phyloP scores from a whole-genome alignment of 495 filamentous ascomycete species.

The Aspergillus nanangensis region DNA sequence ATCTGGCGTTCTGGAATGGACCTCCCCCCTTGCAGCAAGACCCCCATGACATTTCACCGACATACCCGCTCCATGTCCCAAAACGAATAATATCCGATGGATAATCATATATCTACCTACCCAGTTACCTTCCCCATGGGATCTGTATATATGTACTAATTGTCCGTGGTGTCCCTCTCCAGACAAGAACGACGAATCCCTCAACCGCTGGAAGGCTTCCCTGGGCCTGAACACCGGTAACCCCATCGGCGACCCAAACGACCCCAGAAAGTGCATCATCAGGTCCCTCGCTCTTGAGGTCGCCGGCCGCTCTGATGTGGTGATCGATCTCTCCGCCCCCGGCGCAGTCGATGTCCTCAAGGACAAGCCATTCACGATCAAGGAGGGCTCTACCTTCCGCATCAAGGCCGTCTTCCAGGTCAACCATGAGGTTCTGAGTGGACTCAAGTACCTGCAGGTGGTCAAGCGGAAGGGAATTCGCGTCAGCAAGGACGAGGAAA shows the following conservation, averaged over 20 bases:
- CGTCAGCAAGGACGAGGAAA: conserved; percentile 88
- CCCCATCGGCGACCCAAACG: conserved; percentile 63
- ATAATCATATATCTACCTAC: no score
- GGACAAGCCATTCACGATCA: conserved; percentile 90
- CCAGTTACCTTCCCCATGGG: no score
- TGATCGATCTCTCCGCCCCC: conserved; percentile 68
- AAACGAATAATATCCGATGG: no score
- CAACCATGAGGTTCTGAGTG: conserved; percentile 89
- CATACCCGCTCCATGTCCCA: conserved; percentile 1
- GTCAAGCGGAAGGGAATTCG: conserved; percentile 82
- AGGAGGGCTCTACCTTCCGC: conserved; percentile 86
- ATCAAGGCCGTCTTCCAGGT: conserved; percentile 94
- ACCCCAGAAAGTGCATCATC: conserved; percentile 84
- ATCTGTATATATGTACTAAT: no score
- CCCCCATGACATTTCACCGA: background rate
- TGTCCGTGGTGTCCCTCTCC: conserved; percentile 3
- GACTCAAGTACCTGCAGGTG: conserved; percentile 89
- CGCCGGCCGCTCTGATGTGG: conserved; percentile 71
- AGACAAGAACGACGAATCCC: conserved; percentile 79
- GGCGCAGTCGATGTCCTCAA: conserved; percentile 69
- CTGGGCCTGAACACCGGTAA: conserved; percentile 72
- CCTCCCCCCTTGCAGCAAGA: background rate
- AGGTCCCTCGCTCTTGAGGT: conserved; percentile 80
- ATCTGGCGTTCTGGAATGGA: no score
- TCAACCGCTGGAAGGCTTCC: conserved; percentile 95